Evolutionary conservation across 306 rosid species (phyloP).

Genomic region (Rosa persica): DNA sequence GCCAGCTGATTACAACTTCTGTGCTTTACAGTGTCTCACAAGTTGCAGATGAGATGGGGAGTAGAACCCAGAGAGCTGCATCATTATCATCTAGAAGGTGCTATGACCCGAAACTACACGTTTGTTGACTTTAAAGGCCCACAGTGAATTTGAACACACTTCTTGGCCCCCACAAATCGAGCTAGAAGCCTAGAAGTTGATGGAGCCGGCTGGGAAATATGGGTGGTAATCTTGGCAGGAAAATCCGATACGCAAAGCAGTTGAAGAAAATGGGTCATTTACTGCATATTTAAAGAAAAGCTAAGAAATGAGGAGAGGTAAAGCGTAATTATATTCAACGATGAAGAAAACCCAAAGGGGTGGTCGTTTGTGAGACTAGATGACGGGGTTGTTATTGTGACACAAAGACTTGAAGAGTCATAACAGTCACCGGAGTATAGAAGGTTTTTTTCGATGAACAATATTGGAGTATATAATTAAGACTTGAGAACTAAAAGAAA

Average conservation of each 20-base stretch:
- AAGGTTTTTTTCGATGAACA: no score
- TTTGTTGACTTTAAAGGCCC: conserved; percentile 1
- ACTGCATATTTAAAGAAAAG: not conserved
- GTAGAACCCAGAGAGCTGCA: not conserved
- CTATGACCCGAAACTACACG: not conserved
- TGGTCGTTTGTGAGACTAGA: not conserved
- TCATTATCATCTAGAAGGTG: not conserved
- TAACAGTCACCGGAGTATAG: not conserved
- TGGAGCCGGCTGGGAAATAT: not conserved
- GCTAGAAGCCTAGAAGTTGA: no score
- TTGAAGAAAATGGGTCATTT: not conserved
- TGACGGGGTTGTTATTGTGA: not conserved
- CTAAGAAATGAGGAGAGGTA: not conserved
- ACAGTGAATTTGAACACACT: not conserved
- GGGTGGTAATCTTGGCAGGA: not conserved
- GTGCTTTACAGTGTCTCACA: not conserved
- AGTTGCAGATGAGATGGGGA: not conserved
- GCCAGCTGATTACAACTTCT: not conserved
- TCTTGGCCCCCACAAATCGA: not conserved
- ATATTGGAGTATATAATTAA: no score
- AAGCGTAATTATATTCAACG: not conserved
- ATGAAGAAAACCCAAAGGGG: not conserved
- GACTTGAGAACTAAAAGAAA: no score
- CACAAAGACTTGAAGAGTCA: not conserved
- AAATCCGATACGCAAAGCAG: not conserved